A percentile compares a stretch with the other conserved stretches of the same genome.
Conservation (phyloP, 2,329 filamentous ascomycete genomes). For the Fonsecaea erecta region DNA sequence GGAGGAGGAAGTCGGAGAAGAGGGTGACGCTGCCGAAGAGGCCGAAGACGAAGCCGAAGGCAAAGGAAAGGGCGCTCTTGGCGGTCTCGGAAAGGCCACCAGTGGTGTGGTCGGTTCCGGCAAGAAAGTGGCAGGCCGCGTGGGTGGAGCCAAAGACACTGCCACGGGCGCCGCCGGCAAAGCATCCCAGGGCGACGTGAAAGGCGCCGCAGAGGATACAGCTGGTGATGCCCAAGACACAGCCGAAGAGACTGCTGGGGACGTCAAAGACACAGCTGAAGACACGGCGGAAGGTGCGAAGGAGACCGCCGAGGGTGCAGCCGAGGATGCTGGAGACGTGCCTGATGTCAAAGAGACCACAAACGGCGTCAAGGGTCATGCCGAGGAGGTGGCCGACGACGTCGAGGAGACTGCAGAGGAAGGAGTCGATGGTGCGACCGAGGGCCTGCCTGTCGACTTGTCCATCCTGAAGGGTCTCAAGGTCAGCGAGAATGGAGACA, state of each 20-base stretch:
- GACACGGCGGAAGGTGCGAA: slow-evolving; percentile 24
- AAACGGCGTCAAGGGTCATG: slow-evolving; percentile 59
- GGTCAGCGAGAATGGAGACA: slow-evolving; percentile 45
- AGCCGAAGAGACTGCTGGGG: slow-evolving; percentile 32
- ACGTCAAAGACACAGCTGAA: slow-evolving; percentile 25
- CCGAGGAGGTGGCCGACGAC: slow-evolving; percentile 26
- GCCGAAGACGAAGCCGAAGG: slow-evolving; percentile 39
- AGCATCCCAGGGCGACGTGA: slow-evolving; percentile 33
- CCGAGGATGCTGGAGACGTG: slow-evolving; percentile 23
- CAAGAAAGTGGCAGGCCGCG: slow-evolving; percentile 40
- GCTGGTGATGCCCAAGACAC: slow-evolving; percentile 40
- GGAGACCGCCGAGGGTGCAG: slow-evolving; percentile 26
- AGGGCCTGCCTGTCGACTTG: slow-evolving; percentile 41
- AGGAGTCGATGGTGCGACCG: slow-evolving; percentile 24
- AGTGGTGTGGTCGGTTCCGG: slow-evolving; percentile 31
- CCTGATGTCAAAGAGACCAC: slow-evolving; percentile 48
- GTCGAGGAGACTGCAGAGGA: slow-evolving; percentile 30
- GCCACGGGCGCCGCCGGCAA: slow-evolving; percentile 38
- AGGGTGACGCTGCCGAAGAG: slow-evolving; percentile 50
- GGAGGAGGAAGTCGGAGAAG: slow-evolving; percentile 49
- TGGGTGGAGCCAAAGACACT: slow-evolving; percentile 34
- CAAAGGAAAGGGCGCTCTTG: slow-evolving; percentile 36
- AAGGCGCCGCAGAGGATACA: slow-evolving; percentile 33
- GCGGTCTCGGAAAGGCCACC: slow-evolving; percentile 28
- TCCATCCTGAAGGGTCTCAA: slow-evolving; percentile 47